These are phyloP conservation scores for Metschnikowia noctiluminum DNA, from an alignment of 805 yeast genomes.

Conservation along the genomic window DNA sequence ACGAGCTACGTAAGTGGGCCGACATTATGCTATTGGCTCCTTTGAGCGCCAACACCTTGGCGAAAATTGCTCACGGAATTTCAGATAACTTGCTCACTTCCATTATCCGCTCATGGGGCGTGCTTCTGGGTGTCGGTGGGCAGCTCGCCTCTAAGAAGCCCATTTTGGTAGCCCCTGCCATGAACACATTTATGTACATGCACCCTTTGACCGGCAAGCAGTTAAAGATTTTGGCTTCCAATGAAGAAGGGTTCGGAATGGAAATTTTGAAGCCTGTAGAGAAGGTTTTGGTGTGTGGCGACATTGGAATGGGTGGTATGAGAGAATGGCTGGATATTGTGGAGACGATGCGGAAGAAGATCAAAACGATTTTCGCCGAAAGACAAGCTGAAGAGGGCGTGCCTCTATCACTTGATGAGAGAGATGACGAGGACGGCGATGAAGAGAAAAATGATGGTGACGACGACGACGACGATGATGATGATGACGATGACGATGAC, in stretches of 20 bases:
- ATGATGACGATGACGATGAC: conserved; percentile 34
- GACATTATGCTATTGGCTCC: conserved; percentile 47
- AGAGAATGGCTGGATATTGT: conserved; percentile 46
- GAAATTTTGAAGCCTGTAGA: conserved; percentile 46
- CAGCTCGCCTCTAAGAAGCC: conserved; percentile 31
- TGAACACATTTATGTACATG: conserved; percentile 47
- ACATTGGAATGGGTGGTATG: conserved; percentile 51
- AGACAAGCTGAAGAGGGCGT: conserved; percentile 12
- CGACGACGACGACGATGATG: conserved; percentile 33
- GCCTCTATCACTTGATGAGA: conserved; percentile 10
- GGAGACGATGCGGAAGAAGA: conserved; percentile 38
- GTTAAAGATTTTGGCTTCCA: conserved; percentile 27
- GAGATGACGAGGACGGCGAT: conserved; percentile 24
- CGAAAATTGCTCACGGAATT: conserved; percentile 44
- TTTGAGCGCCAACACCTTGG: conserved; percentile 43
- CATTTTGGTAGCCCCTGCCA: conserved; percentile 45
- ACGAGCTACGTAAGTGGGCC: conserved; percentile 46
- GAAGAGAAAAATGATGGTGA: conserved; percentile 34
- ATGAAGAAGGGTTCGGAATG: conserved; percentile 41
- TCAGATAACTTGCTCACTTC: conserved; percentile 43
- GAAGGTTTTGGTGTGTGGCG: conserved; percentile 46
- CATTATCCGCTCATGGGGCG: conserved; percentile 43
- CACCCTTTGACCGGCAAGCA: conserved; percentile 46
- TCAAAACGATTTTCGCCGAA: conserved; percentile 27
- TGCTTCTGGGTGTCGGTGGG: conserved; percentile 17